A percentile compares a stretch with the other conserved stretches of the same genome.
Evolutionary conservation across 1,284 basidiomycete genomes (phyloP).

Genomic region (Coniferiporia sulphurascens): DNA sequence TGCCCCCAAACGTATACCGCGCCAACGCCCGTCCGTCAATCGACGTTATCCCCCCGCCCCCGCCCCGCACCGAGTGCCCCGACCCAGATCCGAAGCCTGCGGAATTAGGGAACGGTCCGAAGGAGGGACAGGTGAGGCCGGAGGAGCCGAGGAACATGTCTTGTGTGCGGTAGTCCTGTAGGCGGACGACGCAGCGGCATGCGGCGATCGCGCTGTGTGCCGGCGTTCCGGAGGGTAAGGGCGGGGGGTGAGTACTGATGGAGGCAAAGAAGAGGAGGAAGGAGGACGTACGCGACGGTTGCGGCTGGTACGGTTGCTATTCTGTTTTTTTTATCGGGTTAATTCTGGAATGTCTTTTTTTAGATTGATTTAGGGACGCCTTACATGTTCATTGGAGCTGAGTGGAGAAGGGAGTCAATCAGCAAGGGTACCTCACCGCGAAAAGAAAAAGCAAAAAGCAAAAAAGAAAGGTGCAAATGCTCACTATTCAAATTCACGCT

Average conservation of each 20-base stretch:
- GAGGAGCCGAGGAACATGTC: conserved; percentile 47
- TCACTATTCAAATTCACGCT: conserved; percentile 55
- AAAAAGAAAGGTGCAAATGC: too few relatives aligned
- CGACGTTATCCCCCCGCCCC: too few relatives aligned
- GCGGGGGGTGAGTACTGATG: background rate
- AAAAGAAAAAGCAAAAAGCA: background rate
- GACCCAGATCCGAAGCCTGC: conserved; percentile 5
- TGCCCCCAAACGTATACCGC: conserved; percentile 7
- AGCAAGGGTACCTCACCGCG: too few relatives aligned
- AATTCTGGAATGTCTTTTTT: conserved; percentile 1
- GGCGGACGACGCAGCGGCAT: conserved; percentile 59
- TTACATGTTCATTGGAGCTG: conserved; percentile 65
- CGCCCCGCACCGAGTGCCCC: too few relatives aligned
- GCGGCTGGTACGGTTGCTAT: conserved; percentile 48
- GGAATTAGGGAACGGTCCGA: too few relatives aligned
- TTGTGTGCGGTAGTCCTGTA: conserved; percentile 45
- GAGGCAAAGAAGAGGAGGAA: background rate
- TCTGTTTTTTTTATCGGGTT: conserved; percentile 20
- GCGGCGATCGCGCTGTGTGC: conserved; percentile 51
- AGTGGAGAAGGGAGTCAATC: conserved; percentile 9
- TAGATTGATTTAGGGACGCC: conserved; percentile 20
- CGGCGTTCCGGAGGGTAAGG: too few relatives aligned
- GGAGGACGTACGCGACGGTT: conserved; percentile 47
- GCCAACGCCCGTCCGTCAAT: background rate
- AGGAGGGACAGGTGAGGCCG: conserved; percentile 24